A percentile compares a stretch with the other conserved stretches of the same genome.
Conservation (phyloP, 2,329 filamentous ascomycete genomes). For the Epichloe coenophiala region DNA sequence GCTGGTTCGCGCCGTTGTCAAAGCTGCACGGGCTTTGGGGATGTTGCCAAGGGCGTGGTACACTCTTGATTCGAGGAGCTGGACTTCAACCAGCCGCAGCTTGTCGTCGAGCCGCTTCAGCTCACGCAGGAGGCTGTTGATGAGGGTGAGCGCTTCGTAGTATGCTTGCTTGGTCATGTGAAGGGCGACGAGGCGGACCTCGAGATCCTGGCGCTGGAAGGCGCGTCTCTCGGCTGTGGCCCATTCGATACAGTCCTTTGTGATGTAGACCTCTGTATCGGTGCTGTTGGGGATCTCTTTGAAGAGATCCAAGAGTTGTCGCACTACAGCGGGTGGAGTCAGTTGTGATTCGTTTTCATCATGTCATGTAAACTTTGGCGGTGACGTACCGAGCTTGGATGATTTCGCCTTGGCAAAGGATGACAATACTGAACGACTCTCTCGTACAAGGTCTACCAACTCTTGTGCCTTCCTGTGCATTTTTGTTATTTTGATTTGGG, state of each 20-base stretch:
- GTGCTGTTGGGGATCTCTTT: conserved; percentile 84
- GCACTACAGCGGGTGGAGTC: conserved; percentile 45
- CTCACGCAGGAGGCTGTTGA: conserved; percentile 91
- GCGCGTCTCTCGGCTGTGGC: conserved; percentile 85
- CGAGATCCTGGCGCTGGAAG: conserved; percentile 95
- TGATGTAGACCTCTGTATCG: conserved; percentile 88
- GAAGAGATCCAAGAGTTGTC: conserved; percentile 92
- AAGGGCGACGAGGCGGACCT: conserved; percentile 83
- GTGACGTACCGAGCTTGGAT: conserved; percentile 72
- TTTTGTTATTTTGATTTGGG: not conserved
- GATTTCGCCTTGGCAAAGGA: conserved; percentile 99
- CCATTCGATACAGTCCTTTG: conserved; percentile 99
- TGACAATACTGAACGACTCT: conserved; percentile 80
- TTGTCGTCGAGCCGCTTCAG: conserved; percentile 98
- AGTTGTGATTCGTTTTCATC: not conserved
- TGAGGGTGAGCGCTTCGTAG: conserved; percentile 91
- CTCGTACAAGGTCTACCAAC: conserved; percentile 78
- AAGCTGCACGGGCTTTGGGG: conserved; percentile 83
- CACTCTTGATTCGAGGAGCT: conserved; percentile 89
- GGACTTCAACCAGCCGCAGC: conserved; percentile 92
- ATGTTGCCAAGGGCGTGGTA: conserved; percentile 97
- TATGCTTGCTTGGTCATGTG: conserved; percentile 97
- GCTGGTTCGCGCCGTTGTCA: conserved; percentile 87
- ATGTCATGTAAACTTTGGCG: not conserved
- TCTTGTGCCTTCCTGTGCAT: conserved; percentile 57